Conservation (phyloP, 176 grass and related monocot genomes). For the Oryza glumipatula region DNA sequence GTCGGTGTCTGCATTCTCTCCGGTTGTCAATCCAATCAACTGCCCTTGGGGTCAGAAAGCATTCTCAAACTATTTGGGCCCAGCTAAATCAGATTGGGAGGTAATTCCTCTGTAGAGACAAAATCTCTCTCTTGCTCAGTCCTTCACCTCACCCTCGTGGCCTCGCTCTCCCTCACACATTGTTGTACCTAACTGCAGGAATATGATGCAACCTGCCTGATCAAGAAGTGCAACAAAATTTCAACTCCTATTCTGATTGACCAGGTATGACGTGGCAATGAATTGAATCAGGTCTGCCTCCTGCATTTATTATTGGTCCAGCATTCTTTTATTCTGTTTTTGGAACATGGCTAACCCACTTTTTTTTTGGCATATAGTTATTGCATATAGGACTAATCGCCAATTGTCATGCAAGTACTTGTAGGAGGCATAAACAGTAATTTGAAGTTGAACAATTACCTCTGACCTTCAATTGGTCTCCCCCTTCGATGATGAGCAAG, state of each 20-base stretch:
- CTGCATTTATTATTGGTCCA: slow-evolving; percentile 13
- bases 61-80: slow-evolving; percentile 94
- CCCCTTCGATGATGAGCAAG: slow-evolving; percentile 12
- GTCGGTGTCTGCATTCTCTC: slow-evolving; percentile 91
- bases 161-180: neutral
- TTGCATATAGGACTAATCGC: neutral
- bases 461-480: neutral
- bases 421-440: neutral
- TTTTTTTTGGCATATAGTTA: neutral
- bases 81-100: slow-evolving; percentile 81
- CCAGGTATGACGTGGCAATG: slow-evolving; percentile 60
- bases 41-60: slow-evolving; percentile 97
- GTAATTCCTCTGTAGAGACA: slow-evolving; percentile 36
- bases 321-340: neutral
- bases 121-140: neutral
- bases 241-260: slow-evolving; percentile 87
- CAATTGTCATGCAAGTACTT: neutral
- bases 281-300: neutral
- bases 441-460: neutral
- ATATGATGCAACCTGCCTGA: slow-evolving; percentile 77
- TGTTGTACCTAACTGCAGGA: slow-evolving; percentile 56
- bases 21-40: slow-evolving; percentile 81
- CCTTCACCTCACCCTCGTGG: neutral
- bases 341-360: neutral
- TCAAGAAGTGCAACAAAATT: slow-evolving; percentile 68